Evolutionary conservation across 345 rosid genomes (phyloP), one percentile per base, ranked within the genome.

Genomic region (Syzygium aromaticum): DNA sequence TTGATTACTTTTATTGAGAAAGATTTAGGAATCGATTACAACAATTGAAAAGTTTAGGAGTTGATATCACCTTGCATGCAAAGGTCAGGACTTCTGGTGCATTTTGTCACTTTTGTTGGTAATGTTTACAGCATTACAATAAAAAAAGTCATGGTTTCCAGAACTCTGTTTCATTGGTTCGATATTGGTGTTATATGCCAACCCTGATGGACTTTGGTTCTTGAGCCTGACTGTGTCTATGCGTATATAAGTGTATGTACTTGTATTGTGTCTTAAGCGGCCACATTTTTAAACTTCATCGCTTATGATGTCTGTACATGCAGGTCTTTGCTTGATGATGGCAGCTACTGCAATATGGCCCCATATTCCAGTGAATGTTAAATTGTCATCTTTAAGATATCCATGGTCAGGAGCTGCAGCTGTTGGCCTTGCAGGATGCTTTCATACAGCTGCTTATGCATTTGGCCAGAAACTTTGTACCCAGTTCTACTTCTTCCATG

Each of bases 391-490:
- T 61, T 80, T 54, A 49, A 90, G 57, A 88, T 88, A 85, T 92
- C 85, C 52, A 11, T 86, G 89, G 89, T 87, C 92, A 77, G 90
- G 90, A 88, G 64, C 73, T 78, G 87, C 56, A 84, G 51, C 87
- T 87, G 61, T 88, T 77, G 85, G 87, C 51, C 77, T 86, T 43
- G 77, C 73, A 38, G 27, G 89, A 88, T 85, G 89, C 89, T 73
- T 87, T 87, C 88, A 89, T 23, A 84, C 64, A 84, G 51, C 77
- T 90, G 86, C 89, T 86, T 52, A 82, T 91, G 86, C 90, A 57
- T 90, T 91, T 84, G 89, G 92, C 87, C 89, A 64, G 90, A 92
- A 91, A 85, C 88, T 87, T 40, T 86, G 53, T 91, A 89, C 93
- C 25, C 77, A 49, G 54, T 87, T 90, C 61, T 89, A 85, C 87